A percentile compares a stretch with the other conserved stretches of the same genome.
Evolutionary conservation across 306 rosid genomes (phyloP).

Genomic region (Vigna hirtella): DNA sequence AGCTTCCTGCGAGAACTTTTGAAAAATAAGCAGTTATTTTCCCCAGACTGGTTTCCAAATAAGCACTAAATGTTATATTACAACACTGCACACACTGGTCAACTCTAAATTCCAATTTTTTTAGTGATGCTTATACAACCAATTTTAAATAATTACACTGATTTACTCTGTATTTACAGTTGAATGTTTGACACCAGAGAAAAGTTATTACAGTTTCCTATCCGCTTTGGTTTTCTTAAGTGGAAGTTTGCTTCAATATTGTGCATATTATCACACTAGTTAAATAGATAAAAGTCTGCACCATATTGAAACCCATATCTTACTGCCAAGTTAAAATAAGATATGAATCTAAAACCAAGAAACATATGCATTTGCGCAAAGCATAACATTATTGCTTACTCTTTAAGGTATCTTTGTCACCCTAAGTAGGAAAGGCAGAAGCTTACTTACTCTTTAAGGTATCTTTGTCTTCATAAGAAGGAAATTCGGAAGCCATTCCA

Average conservation of each 20-base stretch:
- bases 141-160: conserved; percentile 7
- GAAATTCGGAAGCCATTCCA: conserved; percentile 62
- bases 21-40: background rate
- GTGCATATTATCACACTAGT: background rate
- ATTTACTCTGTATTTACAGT: conserved; percentile 9
- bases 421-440: conserved; percentile 64
- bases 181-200: conserved; percentile 24
- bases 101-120: background rate
- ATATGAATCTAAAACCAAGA: conserved; percentile 29
- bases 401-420: conserved; percentile 72
- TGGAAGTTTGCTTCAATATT: conserved; percentile 11
- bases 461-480: conserved; percentile 77
- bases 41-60: background rate
- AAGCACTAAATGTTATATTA: conserved; percentile 4
- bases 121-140: background rate
- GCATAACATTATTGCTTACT: conserved; percentile 54
- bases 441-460: conserved; percentile 65
- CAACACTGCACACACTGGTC: conserved; percentile 20
- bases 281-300: conserved; percentile 10
- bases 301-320: conserved; percentile 15
- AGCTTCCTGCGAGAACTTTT: background rate
- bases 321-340: conserved; percentile 31
- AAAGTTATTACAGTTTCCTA: conserved; percentile 17
- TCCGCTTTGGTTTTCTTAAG: conserved; percentile 25
- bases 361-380: conserved; percentile 14